phyloP scores from a whole-genome alignment of 176 grass and related monocot species.

The Rhynchospora pubera region DNA sequence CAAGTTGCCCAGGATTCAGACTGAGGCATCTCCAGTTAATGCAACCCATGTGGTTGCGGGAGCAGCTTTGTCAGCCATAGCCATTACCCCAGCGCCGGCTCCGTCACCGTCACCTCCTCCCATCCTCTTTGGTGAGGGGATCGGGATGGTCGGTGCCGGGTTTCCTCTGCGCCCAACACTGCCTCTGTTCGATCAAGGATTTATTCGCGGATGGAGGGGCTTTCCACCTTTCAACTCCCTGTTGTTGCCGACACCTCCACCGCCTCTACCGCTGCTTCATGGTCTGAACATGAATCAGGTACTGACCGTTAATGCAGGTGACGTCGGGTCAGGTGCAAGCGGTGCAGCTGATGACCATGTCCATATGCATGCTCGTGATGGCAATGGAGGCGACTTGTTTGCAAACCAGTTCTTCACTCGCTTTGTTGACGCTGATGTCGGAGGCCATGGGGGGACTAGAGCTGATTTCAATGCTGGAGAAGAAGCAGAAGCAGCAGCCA shows the following conservation, averaged over 20 bases:
- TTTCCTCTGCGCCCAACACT: conserved; percentile 11
- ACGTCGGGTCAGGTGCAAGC: not conserved
- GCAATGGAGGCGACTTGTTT: not conserved
- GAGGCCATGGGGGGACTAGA: not conserved
- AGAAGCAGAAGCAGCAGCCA: not conserved
- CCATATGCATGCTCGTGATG: not conserved
- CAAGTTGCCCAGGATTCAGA: conserved; percentile 9
- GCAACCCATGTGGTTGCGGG: not conserved
- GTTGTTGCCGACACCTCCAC: not conserved
- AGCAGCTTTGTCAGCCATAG: not conserved
- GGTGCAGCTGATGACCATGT: not conserved
- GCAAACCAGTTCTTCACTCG: conserved; percentile 24
- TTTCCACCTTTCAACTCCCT: conserved; percentile 16
- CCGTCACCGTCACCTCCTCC: not conserved
- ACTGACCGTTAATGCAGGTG: conserved; percentile 1
- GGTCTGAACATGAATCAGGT: conserved; percentile 14
- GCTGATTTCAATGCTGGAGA: not conserved
- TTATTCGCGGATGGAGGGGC: not conserved
- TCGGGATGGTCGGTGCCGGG: not conserved
- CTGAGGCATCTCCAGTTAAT: not conserved
- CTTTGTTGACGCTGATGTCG: not conserved
- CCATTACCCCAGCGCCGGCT: not conserved
- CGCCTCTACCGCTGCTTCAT: not conserved
- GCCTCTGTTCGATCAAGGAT: not conserved
- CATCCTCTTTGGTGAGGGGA: not conserved